Evolutionary conservation across 1,284 basidiomycete genomes (phyloP).

Genomic region (Testicularia cyperi): DNA sequence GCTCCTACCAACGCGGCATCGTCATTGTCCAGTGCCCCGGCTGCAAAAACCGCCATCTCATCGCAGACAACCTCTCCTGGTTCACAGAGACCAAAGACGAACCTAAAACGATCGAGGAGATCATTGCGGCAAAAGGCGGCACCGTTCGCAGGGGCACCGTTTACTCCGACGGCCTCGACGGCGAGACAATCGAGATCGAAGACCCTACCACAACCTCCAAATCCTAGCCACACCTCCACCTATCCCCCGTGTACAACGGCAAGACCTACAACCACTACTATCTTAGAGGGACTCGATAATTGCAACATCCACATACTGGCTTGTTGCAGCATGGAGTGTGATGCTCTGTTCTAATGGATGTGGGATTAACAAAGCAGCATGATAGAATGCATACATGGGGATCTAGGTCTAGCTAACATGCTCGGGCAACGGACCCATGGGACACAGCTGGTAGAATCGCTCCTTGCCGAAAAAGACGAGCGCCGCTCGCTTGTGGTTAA

Average conservation of each 20-base stretch:
- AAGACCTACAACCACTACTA: too few relatives aligned
- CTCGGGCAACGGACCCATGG: slow-evolving; percentile 37
- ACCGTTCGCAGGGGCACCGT: slow-evolving; percentile 44
- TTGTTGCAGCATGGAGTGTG: too few relatives aligned
- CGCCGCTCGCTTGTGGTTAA: slow-evolving; percentile 56
- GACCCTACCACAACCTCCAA: too few relatives aligned
- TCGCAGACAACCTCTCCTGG: slow-evolving; percentile 58
- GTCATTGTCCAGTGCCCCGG: slow-evolving; percentile 88
- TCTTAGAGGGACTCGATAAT: too few relatives aligned
- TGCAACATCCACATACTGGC: too few relatives aligned
- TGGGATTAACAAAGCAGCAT: too few relatives aligned
- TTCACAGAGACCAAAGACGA: slow-evolving; percentile 50
- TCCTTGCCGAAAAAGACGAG: slow-evolving; percentile 48
- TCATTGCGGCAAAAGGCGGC: slow-evolving; percentile 53
- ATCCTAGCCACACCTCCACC: too few relatives aligned
- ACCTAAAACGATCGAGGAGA: slow-evolving; percentile 56
- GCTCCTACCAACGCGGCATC: slow-evolving; percentile 81
- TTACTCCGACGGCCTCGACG: slow-evolving; percentile 37
- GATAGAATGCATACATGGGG: too few relatives aligned
- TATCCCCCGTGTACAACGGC: too few relatives aligned
- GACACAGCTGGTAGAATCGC: slow-evolving; percentile 55
- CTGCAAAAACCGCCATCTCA: slow-evolving; percentile 74
- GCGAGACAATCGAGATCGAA: slow-evolving; percentile 55
- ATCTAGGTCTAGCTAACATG: slow-evolving; percentile 12
- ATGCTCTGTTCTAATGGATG: too few relatives aligned